Evolutionary conservation across 148 eudicot species (phyloP).

Genomic region (Amaranthus cruentus): DNA sequence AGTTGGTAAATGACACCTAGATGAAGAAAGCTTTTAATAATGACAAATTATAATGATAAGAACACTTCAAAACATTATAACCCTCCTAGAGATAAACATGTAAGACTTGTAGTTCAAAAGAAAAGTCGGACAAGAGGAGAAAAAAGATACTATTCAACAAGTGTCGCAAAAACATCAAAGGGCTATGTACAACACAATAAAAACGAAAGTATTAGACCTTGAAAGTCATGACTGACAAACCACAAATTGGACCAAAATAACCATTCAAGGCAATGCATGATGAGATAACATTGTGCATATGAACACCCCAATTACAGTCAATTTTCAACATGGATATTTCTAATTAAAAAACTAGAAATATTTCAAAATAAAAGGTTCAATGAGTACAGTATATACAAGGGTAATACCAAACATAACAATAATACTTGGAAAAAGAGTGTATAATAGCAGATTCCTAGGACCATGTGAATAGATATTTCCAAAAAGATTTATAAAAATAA

Average conservation of each 20-base stretch:
- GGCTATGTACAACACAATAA: not conserved
- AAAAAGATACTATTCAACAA: not conserved
- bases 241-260: not conserved
- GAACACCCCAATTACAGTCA: not conserved
- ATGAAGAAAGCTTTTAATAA: slow-evolving; percentile 37
- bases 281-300: not conserved
- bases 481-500: not conserved
- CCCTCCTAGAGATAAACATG: not conserved
- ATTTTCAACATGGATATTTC: not conserved
- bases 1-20: slow-evolving; percentile 94
- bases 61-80: slow-evolving; percentile 5
- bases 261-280: too few relatives aligned
- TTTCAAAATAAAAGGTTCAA: not conserved
- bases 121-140: not conserved
- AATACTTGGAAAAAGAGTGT: not conserved
- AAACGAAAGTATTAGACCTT: not conserved
- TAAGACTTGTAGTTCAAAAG: not conserved
- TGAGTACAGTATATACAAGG: not conserved
- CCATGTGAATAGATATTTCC: not conserved
- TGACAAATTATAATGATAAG: slow-evolving; percentile 20
- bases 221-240: not conserved
- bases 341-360: not conserved
- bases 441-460: not conserved
- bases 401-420: not conserved
- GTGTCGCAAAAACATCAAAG: not conserved